Percentiles rank a stretch among this genome's conserved stretches.
phyloP scores from a whole-genome alignment of 106 monocot genomes.

The Dactylorhiza incarnata region DNA sequence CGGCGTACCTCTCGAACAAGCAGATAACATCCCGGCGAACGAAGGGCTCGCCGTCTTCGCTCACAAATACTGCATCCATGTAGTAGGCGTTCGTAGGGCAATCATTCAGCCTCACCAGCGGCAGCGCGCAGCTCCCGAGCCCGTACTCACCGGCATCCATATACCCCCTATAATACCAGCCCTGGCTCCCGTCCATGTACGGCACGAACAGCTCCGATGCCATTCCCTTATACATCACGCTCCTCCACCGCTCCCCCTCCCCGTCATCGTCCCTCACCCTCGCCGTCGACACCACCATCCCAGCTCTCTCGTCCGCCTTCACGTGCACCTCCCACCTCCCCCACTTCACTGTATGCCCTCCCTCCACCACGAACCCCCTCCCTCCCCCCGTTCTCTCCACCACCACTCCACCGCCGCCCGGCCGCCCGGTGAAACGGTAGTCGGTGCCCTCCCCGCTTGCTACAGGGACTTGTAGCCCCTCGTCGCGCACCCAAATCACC shows the following conservation, averaged over 20 bases:
- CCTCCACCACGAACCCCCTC: constrained; percentile 38
- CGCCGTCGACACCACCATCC: constrained; percentile 45
- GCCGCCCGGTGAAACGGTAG: constrained; percentile 29
- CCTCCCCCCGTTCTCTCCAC: constrained; percentile 48
- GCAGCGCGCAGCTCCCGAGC: constrained; percentile 56
- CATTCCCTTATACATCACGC: constrained; percentile 60
- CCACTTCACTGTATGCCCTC: constrained; percentile 41
- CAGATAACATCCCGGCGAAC: constrained; percentile 53
- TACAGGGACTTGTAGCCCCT: constrained; percentile 31
- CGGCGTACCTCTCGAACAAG: constrained; percentile 61
- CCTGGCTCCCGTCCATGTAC: constrained; percentile 68
- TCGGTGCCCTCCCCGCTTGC: constrained; percentile 46
- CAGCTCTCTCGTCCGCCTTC: constrained; percentile 58
- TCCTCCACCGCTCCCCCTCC: constrained; percentile 29
- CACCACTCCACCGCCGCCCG: constrained; percentile 24
- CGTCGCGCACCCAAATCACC: constrained; percentile 39
- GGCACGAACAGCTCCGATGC: constrained; percentile 72
- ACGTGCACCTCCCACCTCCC: constrained; percentile 71
- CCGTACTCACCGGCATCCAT: constrained; percentile 90
- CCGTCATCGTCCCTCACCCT: constrained; percentile 21
- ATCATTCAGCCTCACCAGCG: constrained; percentile 62
- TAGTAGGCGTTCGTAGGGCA: constrained; percentile 64
- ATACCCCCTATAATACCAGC: constrained; percentile 77
- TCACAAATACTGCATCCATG: constrained; percentile 58
- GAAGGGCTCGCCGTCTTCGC: constrained; percentile 48